These are phyloP conservation scores for Penicillium sp. DNA, from an alignment of 2,329 filamentous ascomycete genomes.

Conservation along the genomic window DNA sequence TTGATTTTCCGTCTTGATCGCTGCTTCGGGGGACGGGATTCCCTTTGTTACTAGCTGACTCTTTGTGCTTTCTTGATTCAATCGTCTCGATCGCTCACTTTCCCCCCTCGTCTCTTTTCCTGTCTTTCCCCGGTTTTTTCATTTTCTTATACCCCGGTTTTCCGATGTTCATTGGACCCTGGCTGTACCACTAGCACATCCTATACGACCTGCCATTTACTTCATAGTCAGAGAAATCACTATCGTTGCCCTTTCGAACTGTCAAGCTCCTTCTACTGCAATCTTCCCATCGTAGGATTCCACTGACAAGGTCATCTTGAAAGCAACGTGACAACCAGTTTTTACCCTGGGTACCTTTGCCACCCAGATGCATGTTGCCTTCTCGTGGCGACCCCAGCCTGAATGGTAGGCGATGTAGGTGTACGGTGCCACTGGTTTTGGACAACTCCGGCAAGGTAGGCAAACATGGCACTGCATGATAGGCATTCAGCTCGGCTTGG, in stretches of 20 bases:
- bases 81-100: slow-evolving; percentile 3
- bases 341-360: not conserved
- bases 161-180: slow-evolving; percentile 32
- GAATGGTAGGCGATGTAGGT: not conserved
- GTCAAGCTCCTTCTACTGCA: not conserved
- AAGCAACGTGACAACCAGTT: too few relatives aligned
- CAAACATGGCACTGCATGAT: slow-evolving; percentile 11
- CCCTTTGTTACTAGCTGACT: slow-evolving; percentile 12
- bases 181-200: slow-evolving; percentile 30
- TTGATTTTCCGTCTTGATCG: slow-evolving; percentile 9
- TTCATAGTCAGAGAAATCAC: slow-evolving; percentile 19
- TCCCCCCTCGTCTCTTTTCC: slow-evolving; percentile 8
- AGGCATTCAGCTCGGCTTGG: slow-evolving; percentile 7
- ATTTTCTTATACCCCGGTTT: slow-evolving; percentile 31
- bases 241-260: slow-evolving; percentile 10
- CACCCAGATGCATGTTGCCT: not conserved
- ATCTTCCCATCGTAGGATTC: not conserved
- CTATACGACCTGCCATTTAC: slow-evolving; percentile 17
- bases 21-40: slow-evolving; percentile 17
- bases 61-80: slow-evolving; percentile 3
- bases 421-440: not conserved
- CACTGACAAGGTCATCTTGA: too few relatives aligned
- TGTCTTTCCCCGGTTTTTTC: slow-evolving; percentile 27
- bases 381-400: not conserved
- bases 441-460: not conserved